Base-by-base conservation (phyloP, 805 yeast genomes). In the Tetrapisispora phaffii region DNA sequence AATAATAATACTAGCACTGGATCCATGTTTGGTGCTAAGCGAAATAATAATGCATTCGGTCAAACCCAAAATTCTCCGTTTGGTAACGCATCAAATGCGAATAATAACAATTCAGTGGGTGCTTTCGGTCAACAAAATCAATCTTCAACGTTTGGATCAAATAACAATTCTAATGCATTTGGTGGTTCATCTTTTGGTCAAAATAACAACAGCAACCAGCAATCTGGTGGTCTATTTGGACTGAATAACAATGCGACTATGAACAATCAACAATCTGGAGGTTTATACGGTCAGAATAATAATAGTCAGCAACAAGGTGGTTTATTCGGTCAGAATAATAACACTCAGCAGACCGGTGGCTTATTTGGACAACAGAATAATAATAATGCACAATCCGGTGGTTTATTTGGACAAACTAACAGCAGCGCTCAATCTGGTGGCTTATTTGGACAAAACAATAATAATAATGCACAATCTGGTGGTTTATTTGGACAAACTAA, bases 371-470 rank as follows among this genome's bases (percentile, higher is more conserved):
- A 48, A 31, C 45, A 39, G 34, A 43, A 40, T 22, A 39, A 20
- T 20, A 32, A 20, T 22, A 40, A 21, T 21, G 34, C 8, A 37
- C 44, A 39, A 19, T 4, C 38, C 13, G 55, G 55, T 35, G 56
- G 61, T 16, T 49, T 53, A 45, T 57, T 56, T 52, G 67, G 53
- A 4, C 43, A 50, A 32, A 47, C 39, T 19, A 41, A 55, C 41
- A 48, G 48, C 6, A 42, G n/a, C 16, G 34, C 33, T 26, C 42
- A 26, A 44, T 51, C 41, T 59, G 59, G 49, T 51, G 58, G 63
- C 4, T 55, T 74, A 44, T 75, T 76, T 57, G 79, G 78, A 20
- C 65, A 59, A 37, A 56, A 55, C 50, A 51, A 57, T 46, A 43
- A 41, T 36, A 45, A 45, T 40, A 47, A 46, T 23, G 48, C 47